phyloP scores from a whole-genome alignment of 306 rosid genomes.

The Hippophae rhamnoides region DNA sequence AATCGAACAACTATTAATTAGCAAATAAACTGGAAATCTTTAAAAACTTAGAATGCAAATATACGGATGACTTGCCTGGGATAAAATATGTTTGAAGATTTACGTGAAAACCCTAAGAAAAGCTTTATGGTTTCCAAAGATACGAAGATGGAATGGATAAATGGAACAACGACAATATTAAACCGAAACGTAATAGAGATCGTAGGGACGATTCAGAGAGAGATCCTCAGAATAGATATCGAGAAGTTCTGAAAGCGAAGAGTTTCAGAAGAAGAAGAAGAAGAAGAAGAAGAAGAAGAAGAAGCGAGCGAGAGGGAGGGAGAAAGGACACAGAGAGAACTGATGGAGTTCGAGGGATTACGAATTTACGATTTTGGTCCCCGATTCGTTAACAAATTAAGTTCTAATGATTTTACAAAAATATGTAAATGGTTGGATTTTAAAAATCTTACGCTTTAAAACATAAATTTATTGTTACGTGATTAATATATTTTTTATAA shows the following conservation, averaged over 20 bases:
- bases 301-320: neutral
- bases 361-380: slow-evolving; percentile 1
- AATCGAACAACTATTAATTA: slow-evolving; percentile 16
- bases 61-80: slow-evolving; percentile 27
- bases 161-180: neutral
- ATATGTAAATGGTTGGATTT: too few relatives aligned
- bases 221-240: slow-evolving; percentile 22
- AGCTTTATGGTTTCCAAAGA: slow-evolving; percentile 11
- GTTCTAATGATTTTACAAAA: too few relatives aligned
- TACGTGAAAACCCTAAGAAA: slow-evolving; percentile 47
- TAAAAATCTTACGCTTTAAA: too few relatives aligned
- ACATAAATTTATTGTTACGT: too few relatives aligned
- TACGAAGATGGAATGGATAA: neutral
- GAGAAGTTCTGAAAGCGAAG: slow-evolving; percentile 10
- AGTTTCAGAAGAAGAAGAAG: slow-evolving; percentile 26
- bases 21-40: slow-evolving; percentile 6
- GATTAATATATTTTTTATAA: too few relatives aligned
- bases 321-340: slow-evolving; percentile 7
- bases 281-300: neutral
- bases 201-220: slow-evolving; percentile 14
- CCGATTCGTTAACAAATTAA: neutral
- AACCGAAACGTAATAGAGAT: slow-evolving; percentile 20
- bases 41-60: slow-evolving; percentile 1
- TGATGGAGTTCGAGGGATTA: slow-evolving; percentile 16
- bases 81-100: slow-evolving; percentile 3